Base-by-base conservation (phyloP, 1,284 basidiomycete species). In the Boletus smithii region DNA sequence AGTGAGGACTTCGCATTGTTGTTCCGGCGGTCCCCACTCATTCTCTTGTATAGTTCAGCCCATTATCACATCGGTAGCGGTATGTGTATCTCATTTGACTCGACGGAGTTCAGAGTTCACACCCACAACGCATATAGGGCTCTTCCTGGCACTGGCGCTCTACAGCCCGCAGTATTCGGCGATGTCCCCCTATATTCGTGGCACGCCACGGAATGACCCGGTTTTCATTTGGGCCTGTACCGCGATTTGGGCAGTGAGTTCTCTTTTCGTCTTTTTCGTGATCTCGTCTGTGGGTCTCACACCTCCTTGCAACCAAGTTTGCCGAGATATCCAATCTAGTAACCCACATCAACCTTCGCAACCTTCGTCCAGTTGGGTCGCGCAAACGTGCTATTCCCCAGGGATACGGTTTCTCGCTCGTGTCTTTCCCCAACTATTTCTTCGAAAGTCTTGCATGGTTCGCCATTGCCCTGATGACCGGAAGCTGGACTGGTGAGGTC, bases 381-480 rank as follows among this genome's bases (percentile, higher is more conserved):
- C 85, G 81, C 50, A 81, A 79, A 48, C 86, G 95, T 48, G 85
- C 80, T 22, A 88, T 97, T 59, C 95, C 97, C 0, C 74, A 76
- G 22, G 95, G 88, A 26, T 91, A 88, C 54, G 91, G 91, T 3
- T 99, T 98, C 70, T 76, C 83, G 49, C 70, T 83, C 32, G 82
- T 97, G 32, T 88, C 90, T 6, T 91, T 83, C 73, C 93, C 97
- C 26, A 98, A 99, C 69, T 99, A 99, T 72, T 86, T 92, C 65
- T 98, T 95, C 65, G 97, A 99, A 70, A 76, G 75, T 24, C 54
- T 97, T 31, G 84, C 76, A 0, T 97, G 95, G 89, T 61, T 78
- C 10, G 74, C 80, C 18, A 76, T 97, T 45, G 80, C 80, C 22
- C 73, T 77, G 30, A 83, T 99, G 80, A 95, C 93, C 3, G 80